Percentiles rank a stretch among this genome's conserved stretches.
Conservation (phyloP, 495 filamentous ascomycete genomes). For the Penicillium psychrofluorescens region DNA sequence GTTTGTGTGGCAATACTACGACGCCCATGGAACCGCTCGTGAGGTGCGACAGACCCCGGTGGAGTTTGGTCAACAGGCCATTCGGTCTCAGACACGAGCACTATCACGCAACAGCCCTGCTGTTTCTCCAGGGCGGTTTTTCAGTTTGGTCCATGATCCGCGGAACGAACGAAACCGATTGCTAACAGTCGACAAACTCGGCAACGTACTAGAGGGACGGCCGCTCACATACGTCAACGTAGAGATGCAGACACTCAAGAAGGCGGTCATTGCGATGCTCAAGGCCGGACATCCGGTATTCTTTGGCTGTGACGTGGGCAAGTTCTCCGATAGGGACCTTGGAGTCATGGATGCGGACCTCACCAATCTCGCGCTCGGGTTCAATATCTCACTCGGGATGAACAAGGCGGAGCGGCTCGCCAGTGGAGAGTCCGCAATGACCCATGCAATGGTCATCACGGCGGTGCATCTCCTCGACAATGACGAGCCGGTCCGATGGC, state of each 20-base stretch:
- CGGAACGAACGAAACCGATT: constrained; percentile 62
- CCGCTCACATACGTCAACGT: constrained; percentile 77
- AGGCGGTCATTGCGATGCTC: constrained; percentile 68
- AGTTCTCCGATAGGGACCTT: constrained; percentile 54
- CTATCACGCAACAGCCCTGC: not conserved
- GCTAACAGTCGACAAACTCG: constrained; percentile 68
- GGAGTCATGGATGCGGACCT: constrained; percentile 73
- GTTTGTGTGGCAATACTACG: constrained; percentile 73
- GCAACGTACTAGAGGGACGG: constrained; percentile 67
- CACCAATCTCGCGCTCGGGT: constrained; percentile 69
- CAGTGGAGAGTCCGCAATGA: constrained; percentile 72
- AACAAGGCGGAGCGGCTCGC: constrained; percentile 64
- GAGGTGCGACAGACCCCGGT: constrained; percentile 54
- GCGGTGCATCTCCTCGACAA: constrained; percentile 64
- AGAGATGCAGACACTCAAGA: constrained; percentile 62
- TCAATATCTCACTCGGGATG: constrained; percentile 64
- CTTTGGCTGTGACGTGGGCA: constrained; percentile 83
- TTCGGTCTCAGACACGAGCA: not conserved
- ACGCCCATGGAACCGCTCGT: constrained; percentile 55
- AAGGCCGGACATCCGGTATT: constrained; percentile 70
- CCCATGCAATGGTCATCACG: constrained; percentile 86
- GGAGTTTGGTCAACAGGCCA: constrained; percentile 47
- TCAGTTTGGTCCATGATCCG: constrained; percentile 80
- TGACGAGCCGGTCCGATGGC: constrained; percentile 62
- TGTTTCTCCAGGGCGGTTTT: constrained; percentile 35